phyloP scores from a whole-genome alignment of 2,329 filamentous ascomycete genomes.

The Phialophora tarda region DNA sequence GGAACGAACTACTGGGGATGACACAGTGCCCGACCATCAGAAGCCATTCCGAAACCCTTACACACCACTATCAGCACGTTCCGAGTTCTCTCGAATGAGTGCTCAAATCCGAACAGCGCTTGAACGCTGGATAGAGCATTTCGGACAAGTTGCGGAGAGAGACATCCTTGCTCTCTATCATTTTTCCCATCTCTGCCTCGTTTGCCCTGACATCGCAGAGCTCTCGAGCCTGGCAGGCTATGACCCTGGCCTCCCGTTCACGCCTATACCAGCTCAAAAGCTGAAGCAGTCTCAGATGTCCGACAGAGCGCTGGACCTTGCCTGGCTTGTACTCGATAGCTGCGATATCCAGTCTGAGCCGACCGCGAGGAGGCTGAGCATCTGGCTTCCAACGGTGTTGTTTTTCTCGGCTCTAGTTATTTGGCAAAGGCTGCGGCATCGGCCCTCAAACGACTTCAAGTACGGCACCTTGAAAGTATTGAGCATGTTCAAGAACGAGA shows the following conservation, averaged over 20 bases:
- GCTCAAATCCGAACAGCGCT: conserved; percentile 15
- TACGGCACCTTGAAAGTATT: conserved; percentile 23
- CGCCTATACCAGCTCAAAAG: background rate
- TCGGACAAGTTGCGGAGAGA: conserved; percentile 13
- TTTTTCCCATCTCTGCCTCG: conserved; percentile 18
- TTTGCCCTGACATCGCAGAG: conserved; percentile 17
- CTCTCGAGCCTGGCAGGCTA: conserved; percentile 19
- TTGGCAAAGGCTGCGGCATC: conserved; percentile 18
- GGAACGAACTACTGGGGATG: background rate
- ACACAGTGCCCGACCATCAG: background rate
- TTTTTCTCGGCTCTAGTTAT: conserved; percentile 20
- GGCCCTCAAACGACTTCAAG: conserved; percentile 7
- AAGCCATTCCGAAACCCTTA: conserved; percentile 13
- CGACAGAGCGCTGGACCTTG: conserved; percentile 25
- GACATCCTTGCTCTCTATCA: conserved; percentile 23
- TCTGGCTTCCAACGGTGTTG: conserved; percentile 21
- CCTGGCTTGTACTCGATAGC: conserved; percentile 23
- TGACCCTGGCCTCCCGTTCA: background rate
- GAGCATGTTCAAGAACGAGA: conserved; percentile 23
- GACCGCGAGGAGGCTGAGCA: background rate
- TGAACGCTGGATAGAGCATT: conserved; percentile 19
- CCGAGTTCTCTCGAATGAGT: conserved; percentile 15
- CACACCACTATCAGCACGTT: conserved; percentile 11
- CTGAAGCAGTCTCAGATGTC: conserved; percentile 2
- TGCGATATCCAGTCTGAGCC: conserved; percentile 10